Percentiles rank a stretch among this genome's conserved stretches.
phyloP scores from a whole-genome alignment of 1,284 basidiomycete species.

The Jaminaea rosea region DNA sequence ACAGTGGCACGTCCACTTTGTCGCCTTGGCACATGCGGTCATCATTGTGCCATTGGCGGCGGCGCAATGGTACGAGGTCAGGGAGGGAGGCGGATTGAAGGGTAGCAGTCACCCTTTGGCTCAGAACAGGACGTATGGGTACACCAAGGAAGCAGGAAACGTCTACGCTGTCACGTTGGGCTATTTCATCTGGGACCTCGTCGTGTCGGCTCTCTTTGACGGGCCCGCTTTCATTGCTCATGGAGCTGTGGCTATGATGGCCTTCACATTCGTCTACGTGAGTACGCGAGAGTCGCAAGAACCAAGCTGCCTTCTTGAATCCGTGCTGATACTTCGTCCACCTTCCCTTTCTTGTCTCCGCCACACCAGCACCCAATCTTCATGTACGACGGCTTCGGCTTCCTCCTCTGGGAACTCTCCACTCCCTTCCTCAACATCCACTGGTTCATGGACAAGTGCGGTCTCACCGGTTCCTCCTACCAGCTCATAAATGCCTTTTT shows the following conservation, averaged over 20 bases:
- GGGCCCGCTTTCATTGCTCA: conserved; percentile 48
- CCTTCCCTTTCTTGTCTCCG: not conserved
- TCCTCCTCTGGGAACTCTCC: conserved; percentile 47
- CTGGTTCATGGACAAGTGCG: conserved; percentile 49
- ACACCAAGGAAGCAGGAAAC: conserved; percentile 26
- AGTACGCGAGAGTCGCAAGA: conserved; percentile 2
- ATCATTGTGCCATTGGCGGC: conserved; percentile 32
- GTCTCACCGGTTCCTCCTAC: conserved; percentile 41
- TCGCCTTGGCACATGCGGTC: conserved; percentile 34
- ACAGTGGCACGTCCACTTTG: conserved; percentile 48
- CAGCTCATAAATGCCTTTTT: conserved; percentile 48
- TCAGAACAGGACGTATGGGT: conserved; percentile 39
- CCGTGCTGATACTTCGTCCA: not conserved
- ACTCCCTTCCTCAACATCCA: conserved; percentile 49
- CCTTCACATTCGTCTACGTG: conserved; percentile 36
- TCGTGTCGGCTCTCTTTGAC: conserved; percentile 40
- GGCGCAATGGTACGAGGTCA: conserved; percentile 24
- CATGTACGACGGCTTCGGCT: conserved; percentile 46
- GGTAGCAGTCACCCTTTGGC: conserved; percentile 16
- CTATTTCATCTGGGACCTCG: conserved; percentile 44
- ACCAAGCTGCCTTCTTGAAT: not conserved
- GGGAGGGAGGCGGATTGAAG: conserved; percentile 20
- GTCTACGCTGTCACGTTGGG: conserved; percentile 41
- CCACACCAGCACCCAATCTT: conserved; percentile 47
- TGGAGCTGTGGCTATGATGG: conserved; percentile 41